These are phyloP conservation scores for Mycothermus thermophilus DNA, from an alignment of 495 filamentous ascomycete genomes.

Conservation along the genomic window DNA sequence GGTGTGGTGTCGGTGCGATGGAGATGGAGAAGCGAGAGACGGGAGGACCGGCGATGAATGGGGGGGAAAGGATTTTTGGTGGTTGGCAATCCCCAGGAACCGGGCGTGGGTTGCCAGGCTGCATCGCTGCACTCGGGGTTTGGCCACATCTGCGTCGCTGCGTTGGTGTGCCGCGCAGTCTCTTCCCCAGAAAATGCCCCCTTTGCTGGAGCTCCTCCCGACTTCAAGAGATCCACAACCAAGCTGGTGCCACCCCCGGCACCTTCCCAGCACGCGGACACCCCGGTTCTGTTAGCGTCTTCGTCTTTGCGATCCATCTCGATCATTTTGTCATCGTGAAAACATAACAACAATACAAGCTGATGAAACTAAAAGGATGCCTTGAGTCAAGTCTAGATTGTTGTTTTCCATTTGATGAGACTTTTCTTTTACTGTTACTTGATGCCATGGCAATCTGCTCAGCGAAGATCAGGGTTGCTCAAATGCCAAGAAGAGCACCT, in stretches of 20 bases:
- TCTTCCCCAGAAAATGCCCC: slow-evolving; percentile 22
- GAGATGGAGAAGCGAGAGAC: slow-evolving; percentile 12
- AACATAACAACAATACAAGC: no score
- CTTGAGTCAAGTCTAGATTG: no score
- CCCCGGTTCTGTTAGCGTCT: slow-evolving; percentile 2
- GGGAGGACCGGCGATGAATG: slow-evolving; percentile 4
- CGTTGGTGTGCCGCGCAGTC: slow-evolving; percentile 22
- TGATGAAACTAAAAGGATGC: no score
- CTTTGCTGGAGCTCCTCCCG: no score
- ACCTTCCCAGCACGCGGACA: slow-evolving; percentile 17
- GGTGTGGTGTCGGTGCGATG: slow-evolving; percentile 1
- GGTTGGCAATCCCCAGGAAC: slow-evolving; percentile 15
- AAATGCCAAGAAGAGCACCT: no score
- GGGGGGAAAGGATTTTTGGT: slow-evolving; percentile 7
- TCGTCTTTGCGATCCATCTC: no score
- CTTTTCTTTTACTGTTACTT: no score
- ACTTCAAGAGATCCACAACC: no score
- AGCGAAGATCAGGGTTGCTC: no score
- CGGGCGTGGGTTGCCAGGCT: slow-evolving; percentile 12
- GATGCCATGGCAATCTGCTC: no score
- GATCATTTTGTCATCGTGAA: no score
- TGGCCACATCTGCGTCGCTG: slow-evolving; percentile 23
- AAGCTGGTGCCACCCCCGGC: slow-evolving; percentile 14
- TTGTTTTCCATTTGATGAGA: no score
- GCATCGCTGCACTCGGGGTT: slow-evolving; percentile 17